phyloP scores from a whole-genome alignment of 495 filamentous ascomycete genomes.

The Trichoderma erinaceum region DNA sequence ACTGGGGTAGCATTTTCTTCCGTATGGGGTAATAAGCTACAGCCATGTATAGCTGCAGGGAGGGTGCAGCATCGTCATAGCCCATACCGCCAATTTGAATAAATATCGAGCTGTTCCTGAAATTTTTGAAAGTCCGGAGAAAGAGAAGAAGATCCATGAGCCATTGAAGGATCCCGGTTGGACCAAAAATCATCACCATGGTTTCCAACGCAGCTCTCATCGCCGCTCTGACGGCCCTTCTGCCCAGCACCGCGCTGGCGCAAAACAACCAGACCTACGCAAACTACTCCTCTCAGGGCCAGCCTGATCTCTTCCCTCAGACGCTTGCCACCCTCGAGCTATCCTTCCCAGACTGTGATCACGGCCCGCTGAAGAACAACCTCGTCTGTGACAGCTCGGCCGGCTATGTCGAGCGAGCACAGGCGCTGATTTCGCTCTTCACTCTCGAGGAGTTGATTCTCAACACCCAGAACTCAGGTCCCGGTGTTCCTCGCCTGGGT shows the following conservation, averaged over 20 bases:
- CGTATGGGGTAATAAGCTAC: conserved; percentile 8
- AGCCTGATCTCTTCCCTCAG: conserved; percentile 1
- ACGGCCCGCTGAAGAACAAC: conserved; percentile 31
- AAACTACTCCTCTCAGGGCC: neutral
- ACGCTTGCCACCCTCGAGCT: neutral
- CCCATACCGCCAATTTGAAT: neutral
- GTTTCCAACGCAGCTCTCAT: neutral
- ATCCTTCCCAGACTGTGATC: conserved; percentile 30
- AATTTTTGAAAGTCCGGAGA: neutral
- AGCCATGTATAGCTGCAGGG: neutral
- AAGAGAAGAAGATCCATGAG: neutral
- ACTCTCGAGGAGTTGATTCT: conserved; percentile 36
- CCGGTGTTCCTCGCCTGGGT: conserved; percentile 35
- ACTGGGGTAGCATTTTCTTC: neutral
- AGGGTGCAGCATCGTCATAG: conserved; percentile 2
- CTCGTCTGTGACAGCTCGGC: conserved; percentile 44
- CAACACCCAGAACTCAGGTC: conserved; percentile 35
- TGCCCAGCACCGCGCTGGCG: neutral
- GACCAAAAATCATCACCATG: neutral
- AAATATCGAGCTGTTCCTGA: neutral
- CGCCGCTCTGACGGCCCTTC: conserved; percentile 4
- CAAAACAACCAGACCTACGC: conserved; percentile 3
- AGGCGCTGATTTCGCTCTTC: conserved; percentile 36
- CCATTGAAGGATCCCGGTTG: neutral
- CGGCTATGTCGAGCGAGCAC: conserved; percentile 38